Percentiles rank a stretch among this genome's conserved stretches.
Conservation (phyloP, 2,329 filamentous ascomycete species). For the Penicillium vulpinum region DNA sequence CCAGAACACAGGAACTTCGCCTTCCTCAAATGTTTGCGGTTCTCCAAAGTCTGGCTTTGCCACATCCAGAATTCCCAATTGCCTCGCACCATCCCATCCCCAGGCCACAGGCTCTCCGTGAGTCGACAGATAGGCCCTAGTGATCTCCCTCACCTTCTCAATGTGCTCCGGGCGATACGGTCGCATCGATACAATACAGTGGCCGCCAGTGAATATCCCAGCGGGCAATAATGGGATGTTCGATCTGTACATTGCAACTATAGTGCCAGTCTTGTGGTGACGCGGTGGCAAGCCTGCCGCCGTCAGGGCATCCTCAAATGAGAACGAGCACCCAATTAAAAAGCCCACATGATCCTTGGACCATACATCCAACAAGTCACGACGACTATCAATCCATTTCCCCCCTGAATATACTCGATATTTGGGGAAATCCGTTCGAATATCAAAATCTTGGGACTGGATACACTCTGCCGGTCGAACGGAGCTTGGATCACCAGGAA, state of each 20-base stretch:
- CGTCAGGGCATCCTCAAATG: slow-evolving; percentile 60
- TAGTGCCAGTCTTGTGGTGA: slow-evolving; percentile 51
- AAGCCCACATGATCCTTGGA: slow-evolving; percentile 61
- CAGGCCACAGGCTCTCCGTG: slow-evolving; percentile 67
- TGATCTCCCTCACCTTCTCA: slow-evolving; percentile 56
- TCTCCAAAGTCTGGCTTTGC: slow-evolving; percentile 60
- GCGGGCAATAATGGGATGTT: slow-evolving; percentile 57
- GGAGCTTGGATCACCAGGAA: slow-evolving; percentile 39
- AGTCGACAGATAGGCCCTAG: slow-evolving; percentile 55
- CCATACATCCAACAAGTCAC: slow-evolving; percentile 56
- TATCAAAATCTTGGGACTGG: slow-evolving; percentile 47
- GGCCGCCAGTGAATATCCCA: slow-evolving; percentile 57
- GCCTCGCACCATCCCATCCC: slow-evolving; percentile 59
- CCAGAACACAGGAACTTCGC: slow-evolving; percentile 38
- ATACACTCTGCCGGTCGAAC: slow-evolving; percentile 27
- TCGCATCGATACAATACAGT: slow-evolving; percentile 65
- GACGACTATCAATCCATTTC: slow-evolving; percentile 39
- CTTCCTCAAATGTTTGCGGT: slow-evolving; percentile 40
- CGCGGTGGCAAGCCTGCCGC: slow-evolving; percentile 53
- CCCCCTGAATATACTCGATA: slow-evolving; percentile 61
- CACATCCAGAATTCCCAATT: slow-evolving; percentile 58
- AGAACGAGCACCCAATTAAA: slow-evolving; percentile 64
- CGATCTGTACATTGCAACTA: slow-evolving; percentile 64
- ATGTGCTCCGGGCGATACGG: slow-evolving; percentile 55
- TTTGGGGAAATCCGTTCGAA: slow-evolving; percentile 58